Evolutionary conservation across 805 yeast genomes (phyloP).

Genomic region (Lipomyces anomalus): DNA sequence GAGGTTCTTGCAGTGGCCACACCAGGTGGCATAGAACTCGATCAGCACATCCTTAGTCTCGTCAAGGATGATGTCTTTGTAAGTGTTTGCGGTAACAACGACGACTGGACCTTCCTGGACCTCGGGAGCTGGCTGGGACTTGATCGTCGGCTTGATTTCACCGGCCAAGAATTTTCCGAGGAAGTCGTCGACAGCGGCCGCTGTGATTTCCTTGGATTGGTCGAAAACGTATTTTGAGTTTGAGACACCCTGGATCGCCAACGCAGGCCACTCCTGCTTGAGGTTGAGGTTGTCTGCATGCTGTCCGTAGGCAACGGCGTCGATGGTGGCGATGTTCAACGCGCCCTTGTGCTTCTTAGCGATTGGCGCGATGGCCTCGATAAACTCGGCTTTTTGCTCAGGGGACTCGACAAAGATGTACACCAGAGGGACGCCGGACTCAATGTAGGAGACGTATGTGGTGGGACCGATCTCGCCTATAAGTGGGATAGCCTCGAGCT

Average conservation of each 20-base stretch:
- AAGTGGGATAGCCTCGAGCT: constrained; percentile 65
- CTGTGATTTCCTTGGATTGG: constrained; percentile 51
- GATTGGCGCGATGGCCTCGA: constrained; percentile 49
- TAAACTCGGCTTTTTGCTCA: constrained; percentile 57
- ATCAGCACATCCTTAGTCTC: constrained; percentile 69
- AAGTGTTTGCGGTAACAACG: constrained; percentile 74
- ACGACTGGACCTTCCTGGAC: constrained; percentile 68
- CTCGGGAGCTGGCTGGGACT: constrained; percentile 83
- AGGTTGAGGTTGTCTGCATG: constrained; percentile 84
- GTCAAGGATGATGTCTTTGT: constrained; percentile 58
- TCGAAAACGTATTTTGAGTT: constrained; percentile 75
- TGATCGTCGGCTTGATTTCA: constrained; percentile 62
- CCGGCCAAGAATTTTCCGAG: constrained; percentile 61
- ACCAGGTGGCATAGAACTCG: constrained; percentile 82
- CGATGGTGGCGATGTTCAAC: constrained; percentile 81
- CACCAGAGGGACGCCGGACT: constrained; percentile 69
- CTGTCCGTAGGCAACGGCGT: constrained; percentile 70
- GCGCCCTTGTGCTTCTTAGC: constrained; percentile 75
- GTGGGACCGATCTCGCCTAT: constrained; percentile 83
- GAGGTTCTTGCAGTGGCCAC: constrained; percentile 90
- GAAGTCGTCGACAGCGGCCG: constrained; percentile 52
- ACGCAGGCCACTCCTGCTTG: constrained; percentile 80
- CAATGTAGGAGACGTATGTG: constrained; percentile 70
- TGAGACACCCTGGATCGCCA: constrained; percentile 73
- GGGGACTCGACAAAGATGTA: constrained; percentile 75